Percentiles rank a stretch among this genome's conserved stretches.
Evolutionary conservation across 108 stramenopile species (phyloP).

Genomic region (Halocafeteria seosinensis): DNA sequence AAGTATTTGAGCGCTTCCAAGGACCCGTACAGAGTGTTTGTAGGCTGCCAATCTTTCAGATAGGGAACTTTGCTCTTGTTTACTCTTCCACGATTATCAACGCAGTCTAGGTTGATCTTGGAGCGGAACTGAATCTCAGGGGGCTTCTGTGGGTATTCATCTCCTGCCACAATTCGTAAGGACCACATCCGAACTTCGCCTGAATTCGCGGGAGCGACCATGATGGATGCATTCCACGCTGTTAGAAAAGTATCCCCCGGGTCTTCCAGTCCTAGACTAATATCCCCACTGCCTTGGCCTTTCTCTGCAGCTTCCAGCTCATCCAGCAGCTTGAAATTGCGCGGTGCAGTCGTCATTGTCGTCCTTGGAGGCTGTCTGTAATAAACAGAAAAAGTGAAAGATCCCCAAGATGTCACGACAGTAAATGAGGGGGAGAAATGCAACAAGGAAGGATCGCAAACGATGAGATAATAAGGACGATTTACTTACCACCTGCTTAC

Average conservation of each 20-base stretch:
- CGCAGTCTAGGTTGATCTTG: conserved; percentile 76
- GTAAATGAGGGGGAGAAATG: too few relatives aligned
- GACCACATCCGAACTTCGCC: conserved; percentile 81
- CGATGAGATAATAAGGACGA: too few relatives aligned
- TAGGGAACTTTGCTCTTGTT: neutral
- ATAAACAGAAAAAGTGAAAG: too few relatives aligned
- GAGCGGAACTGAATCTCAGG: conserved; percentile 72
- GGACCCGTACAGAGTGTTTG: neutral
- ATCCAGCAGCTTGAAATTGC: conserved; percentile 95
- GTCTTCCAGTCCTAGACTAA: conserved; percentile 77
- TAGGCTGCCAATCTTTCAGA: neutral
- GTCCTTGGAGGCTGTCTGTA: too few relatives aligned
- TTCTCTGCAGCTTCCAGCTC: conserved; percentile 87
- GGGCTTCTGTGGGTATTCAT: conserved; percentile 65
- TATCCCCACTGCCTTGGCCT: conserved; percentile 70
- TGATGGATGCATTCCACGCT: conserved; percentile 84
- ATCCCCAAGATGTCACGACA: too few relatives aligned
- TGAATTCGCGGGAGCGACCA: conserved; percentile 23
- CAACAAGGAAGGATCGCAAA: too few relatives aligned
- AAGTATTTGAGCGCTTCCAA: neutral
- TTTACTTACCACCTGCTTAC: too few relatives aligned
- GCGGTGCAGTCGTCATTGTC: conserved; percentile 82
- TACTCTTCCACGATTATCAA: conserved; percentile 43
- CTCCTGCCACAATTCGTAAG: conserved; percentile 66
- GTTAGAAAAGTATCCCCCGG: conserved; percentile 76